phyloP scores from a whole-genome alignment of 78 protist species.

The Tieghemostelium lacteum region DNA sequence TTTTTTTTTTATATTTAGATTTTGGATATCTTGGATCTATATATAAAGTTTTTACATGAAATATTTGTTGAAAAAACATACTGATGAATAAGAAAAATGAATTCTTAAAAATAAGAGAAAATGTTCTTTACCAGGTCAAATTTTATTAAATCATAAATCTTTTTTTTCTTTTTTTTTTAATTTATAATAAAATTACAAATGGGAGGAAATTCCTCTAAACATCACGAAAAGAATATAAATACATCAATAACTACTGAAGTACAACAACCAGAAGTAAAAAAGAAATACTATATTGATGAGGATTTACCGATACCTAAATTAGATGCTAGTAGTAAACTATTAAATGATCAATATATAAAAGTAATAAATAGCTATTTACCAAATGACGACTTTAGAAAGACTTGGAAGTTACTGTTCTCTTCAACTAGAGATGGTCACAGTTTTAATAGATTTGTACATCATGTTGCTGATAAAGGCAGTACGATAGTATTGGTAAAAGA shows the following conservation, averaged over 20 bases:
- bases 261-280: background rate
- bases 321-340: constrained; percentile 7
- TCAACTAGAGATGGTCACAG: constrained; percentile 57
- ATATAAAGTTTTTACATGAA: too few species aligned
- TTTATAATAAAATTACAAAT: too few species aligned
- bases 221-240: background rate
- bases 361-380: constrained; percentile 29
- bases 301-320: constrained; percentile 6
- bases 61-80: too few species aligned
- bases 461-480: constrained; percentile 39
- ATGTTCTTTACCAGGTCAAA: too few species aligned
- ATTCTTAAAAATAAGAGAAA: too few species aligned
- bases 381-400: constrained; percentile 15
- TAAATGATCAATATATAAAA: constrained; percentile 16
- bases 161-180: too few species aligned
- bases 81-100: too few species aligned
- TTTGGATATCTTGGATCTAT: too few species aligned
- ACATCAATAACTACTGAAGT: background rate
- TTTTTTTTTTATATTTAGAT: too few species aligned
- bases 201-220: background rate
- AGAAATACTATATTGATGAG: background rate
- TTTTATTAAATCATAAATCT: too few species aligned
- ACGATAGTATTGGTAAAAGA: constrained; percentile 36
- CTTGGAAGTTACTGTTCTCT: constrained; percentile 39
- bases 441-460: constrained; percentile 36